Percentiles rank a stretch among this genome's conserved stretches.
These are phyloP conservation scores for Penicillium silybi DNA, from an alignment of 495 filamentous ascomycete genomes.

Conservation along the genomic window DNA sequence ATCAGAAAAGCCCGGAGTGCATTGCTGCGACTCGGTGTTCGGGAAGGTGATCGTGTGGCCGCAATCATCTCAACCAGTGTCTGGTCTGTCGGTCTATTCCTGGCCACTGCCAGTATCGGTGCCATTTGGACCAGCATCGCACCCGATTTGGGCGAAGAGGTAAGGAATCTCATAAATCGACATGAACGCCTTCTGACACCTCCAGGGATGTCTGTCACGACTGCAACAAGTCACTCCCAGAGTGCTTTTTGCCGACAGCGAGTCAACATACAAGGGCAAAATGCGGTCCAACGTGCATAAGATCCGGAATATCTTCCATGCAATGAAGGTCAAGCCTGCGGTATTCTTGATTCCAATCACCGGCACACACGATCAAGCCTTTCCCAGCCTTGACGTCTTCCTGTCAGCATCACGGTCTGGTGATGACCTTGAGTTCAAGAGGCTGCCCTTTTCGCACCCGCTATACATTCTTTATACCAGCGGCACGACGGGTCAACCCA, in stretches of 20 bases:
- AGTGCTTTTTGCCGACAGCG: slow-evolving; percentile 68
- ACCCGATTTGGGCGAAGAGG: slow-evolving; percentile 64
- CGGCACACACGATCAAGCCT: slow-evolving; percentile 34
- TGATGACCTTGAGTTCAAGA: slow-evolving; percentile 44
- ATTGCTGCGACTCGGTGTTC: slow-evolving; percentile 47
- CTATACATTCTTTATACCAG: slow-evolving; percentile 68
- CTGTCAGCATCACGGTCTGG: slow-evolving; percentile 6
- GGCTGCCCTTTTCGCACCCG: slow-evolving; percentile 61
- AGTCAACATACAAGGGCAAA: slow-evolving; percentile 68
- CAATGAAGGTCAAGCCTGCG: slow-evolving; percentile 42
- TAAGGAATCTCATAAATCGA: neutral
- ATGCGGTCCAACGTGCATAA: slow-evolving; percentile 20
- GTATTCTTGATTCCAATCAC: slow-evolving; percentile 17
- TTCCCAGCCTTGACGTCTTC: slow-evolving; percentile 29
- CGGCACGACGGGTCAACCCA: slow-evolving; percentile 69
- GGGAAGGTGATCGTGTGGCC: slow-evolving; percentile 61
- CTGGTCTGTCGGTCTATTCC: slow-evolving; percentile 59
- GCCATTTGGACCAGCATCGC: slow-evolving; percentile 62
- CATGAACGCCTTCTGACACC: neutral
- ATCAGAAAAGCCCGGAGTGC: slow-evolving; percentile 53
- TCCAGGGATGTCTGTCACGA: slow-evolving; percentile 62
- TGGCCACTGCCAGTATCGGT: slow-evolving; percentile 58
- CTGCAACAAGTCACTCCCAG: slow-evolving; percentile 61
- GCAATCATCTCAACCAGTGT: slow-evolving; percentile 65
- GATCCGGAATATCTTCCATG: slow-evolving; percentile 50